Evolutionary conservation across 352 stramenopile genomes (phyloP), one percentile per base, ranked within the genome.

Genomic region (Globisporangium lucens): DNA sequence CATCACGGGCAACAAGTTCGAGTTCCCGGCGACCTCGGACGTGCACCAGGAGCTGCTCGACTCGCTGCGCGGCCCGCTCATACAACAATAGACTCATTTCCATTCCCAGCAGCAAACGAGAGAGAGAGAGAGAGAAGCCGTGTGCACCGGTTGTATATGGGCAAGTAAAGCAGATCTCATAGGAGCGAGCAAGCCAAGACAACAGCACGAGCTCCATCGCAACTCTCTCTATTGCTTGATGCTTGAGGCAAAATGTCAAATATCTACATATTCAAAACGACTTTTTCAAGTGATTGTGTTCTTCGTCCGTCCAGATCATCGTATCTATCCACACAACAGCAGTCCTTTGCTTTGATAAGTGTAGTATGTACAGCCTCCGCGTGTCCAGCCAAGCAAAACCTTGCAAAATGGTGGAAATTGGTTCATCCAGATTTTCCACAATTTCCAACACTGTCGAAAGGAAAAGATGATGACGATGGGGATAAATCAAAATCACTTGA

Each of bases 1-100:
- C 60, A 99, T 99, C 74, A 99, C 98, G 56, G 97, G 97, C 67
- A 82, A 98, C 36, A 68, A 82, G 15, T 99, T 99, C 75, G 80
- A 89, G 49, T 98, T 99, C 71, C 84, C 83, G 2, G 60, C 72
- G 15, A 61, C 47, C 0, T 65, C 64, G 1, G 57, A 66, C 51
- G 57, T 76, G 63, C 56, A 81, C 79, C 62, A 88, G 30, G 67
- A 85, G 56, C 71, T 91, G 7, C 69, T 87, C 4, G 72, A 87
- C 62, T 75, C 76, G n/a, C 68, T 90, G 55, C 72, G 78, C 53
- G 66, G 70, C 0, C 61, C 88, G 43, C 47, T 77, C 27, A 78
- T n/a, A 36, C 61, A 59, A 61, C 52, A 62, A 36, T 60, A 65
- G 59, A 17, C 24, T 1, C 10, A 56, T 22, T 29, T 49, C 20